phyloP scores from a whole-genome alignment of 2,329 filamentous ascomycete genomes.

The Davidsoniella virescens region DNA sequence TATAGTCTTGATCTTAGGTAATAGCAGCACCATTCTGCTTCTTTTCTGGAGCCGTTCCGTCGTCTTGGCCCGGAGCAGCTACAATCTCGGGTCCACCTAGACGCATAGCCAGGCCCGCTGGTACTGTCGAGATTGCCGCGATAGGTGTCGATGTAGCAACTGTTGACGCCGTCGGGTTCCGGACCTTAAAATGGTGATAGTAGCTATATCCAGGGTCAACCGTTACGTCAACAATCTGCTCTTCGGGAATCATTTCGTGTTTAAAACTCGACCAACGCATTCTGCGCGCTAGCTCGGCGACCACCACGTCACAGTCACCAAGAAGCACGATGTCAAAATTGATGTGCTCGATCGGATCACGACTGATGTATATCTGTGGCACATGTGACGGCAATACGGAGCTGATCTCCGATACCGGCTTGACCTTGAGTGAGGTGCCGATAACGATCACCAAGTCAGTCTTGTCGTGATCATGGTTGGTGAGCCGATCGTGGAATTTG shows the following conservation, averaged over 20 bases:
- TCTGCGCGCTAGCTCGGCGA: conserved; percentile 68
- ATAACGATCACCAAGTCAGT: conserved; percentile 91
- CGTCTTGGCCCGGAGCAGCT: too few species aligned
- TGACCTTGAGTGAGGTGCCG: conserved; percentile 88
- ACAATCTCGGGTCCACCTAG: too few species aligned
- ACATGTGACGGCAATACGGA: conserved; percentile 62
- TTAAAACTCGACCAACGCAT: conserved; percentile 57
- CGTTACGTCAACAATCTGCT: conserved; percentile 45
- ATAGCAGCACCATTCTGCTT: too few species aligned
- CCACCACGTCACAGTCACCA: conserved; percentile 86
- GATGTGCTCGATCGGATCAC: conserved; percentile 70
- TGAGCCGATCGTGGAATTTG: conserved; percentile 64
- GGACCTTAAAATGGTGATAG: conserved; percentile 26
- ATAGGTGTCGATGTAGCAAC: too few species aligned
- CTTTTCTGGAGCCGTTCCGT: too few species aligned
- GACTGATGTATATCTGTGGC: conserved; percentile 80
- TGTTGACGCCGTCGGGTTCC: background rate
- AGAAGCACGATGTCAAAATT: conserved; percentile 93
- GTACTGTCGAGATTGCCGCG: too few species aligned
- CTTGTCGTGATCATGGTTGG: conserved; percentile 61
- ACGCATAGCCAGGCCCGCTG: too few species aligned
- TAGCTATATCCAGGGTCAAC: conserved; percentile 23
- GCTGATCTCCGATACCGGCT: conserved; percentile 83
- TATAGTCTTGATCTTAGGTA: too few species aligned
- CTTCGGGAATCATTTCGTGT: conserved; percentile 67